These are phyloP conservation scores for Sungouiella blattae DNA, from an alignment of 805 yeast genomes.

Conservation along the genomic window DNA sequence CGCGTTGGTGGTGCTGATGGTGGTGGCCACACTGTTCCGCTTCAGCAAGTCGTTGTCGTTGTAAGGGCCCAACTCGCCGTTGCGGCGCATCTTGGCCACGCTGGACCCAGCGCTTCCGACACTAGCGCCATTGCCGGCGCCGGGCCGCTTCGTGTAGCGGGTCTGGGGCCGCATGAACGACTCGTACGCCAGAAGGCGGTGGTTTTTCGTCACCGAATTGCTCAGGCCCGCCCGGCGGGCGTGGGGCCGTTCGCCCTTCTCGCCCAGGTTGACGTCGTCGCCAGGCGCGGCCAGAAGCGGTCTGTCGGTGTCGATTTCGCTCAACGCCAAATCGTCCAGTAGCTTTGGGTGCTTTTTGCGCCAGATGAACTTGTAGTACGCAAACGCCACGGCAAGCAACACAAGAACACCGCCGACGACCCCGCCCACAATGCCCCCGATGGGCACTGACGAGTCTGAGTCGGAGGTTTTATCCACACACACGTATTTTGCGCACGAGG, in stretches of 20 bases:
- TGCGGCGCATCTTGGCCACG: conserved; percentile 1
- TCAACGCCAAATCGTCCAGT: conserved; percentile 20
- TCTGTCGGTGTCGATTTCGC: conserved; percentile 7
- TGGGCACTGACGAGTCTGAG: conserved; percentile 8
- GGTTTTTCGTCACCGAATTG: conserved; percentile 8
- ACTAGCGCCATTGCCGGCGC: conserved; percentile 16
- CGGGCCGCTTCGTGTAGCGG: conserved; percentile 9
- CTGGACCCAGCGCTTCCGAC: conserved; percentile 24
- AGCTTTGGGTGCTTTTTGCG: conserved; percentile 28
- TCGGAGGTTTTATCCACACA: conserved; percentile 6
- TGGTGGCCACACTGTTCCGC: conserved; percentile 50
- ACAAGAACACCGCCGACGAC: conserved; percentile 60
- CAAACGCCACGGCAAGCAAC: conserved; percentile 33
- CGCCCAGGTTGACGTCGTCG: conserved; percentile 6
- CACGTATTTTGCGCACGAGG: conserved; percentile 10
- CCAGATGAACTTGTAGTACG: conserved; percentile 31
- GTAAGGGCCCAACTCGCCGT: conserved; percentile 7
- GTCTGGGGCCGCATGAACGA: conserved; percentile 41
- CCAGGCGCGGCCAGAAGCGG: conserved; percentile 4
- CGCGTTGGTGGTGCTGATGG: conserved; percentile 68
- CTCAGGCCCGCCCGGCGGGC: conserved; percentile 6
- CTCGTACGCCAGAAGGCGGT: conserved; percentile 38
- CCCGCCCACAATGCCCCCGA: conserved; percentile 69
- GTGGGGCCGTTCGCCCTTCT: conserved; percentile 9
- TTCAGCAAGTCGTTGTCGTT: conserved; percentile 12